Evolutionary conservation across 2,329 filamentous ascomycete species (phyloP).

Genomic region (Calonectria pseudoturangicola): DNA sequence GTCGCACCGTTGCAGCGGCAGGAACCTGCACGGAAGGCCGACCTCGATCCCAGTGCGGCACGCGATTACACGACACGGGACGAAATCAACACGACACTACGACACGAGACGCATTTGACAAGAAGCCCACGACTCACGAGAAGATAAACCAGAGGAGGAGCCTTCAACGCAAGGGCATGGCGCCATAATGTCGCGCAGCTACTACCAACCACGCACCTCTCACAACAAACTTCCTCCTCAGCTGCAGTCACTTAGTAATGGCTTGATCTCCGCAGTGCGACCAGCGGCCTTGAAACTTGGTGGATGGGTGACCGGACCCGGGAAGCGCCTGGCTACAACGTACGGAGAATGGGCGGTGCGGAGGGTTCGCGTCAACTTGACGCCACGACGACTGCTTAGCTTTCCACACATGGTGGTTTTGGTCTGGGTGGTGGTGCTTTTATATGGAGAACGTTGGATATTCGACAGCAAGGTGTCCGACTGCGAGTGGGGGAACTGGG

Average conservation of each 20-base stretch:
- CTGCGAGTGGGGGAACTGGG: constrained; percentile 92
- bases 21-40: constrained; percentile 1
- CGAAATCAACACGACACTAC: constrained; percentile 14
- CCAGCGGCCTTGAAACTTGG: constrained; percentile 58
- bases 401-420: constrained; percentile 81
- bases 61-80: constrained; percentile 21
- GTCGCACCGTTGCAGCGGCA: neutral
- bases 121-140: constrained; percentile 7
- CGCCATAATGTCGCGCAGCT: constrained; percentile 55
- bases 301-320: constrained; percentile 65
- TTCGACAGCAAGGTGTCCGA: constrained; percentile 82
- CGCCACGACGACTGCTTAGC: constrained; percentile 72
- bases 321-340: constrained; percentile 60
- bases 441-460: constrained; percentile 89
- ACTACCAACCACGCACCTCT: constrained; percentile 47
- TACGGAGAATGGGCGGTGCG: constrained; percentile 55
- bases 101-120: neutral
- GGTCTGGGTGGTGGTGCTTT: constrained; percentile 85
- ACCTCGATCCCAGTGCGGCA: constrained; percentile 1
- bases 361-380: constrained; percentile 65
- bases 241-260: constrained; percentile 50
- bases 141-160: neutral
- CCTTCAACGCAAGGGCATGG: constrained; percentile 52
- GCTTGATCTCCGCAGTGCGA: constrained; percentile 47
- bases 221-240: constrained; percentile 40